Conservation (phyloP, 805 yeast genomes). For the Suhomyces pyralidae region DNA sequence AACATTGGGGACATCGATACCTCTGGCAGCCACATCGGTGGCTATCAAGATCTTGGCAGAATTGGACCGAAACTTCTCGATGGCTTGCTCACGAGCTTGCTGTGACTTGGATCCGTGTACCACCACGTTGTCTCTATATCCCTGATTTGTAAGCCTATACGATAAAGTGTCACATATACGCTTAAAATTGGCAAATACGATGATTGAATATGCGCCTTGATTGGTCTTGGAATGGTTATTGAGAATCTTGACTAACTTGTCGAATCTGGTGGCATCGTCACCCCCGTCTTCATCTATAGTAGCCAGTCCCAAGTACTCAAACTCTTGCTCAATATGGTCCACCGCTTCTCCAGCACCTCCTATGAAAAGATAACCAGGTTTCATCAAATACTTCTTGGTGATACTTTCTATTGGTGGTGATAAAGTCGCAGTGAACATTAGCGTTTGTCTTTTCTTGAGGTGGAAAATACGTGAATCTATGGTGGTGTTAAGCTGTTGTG, state of each 20-base stretch:
- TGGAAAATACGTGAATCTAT: conserved; percentile 39
- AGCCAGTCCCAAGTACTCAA: conserved; percentile 33
- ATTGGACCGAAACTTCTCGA: conserved; percentile 55
- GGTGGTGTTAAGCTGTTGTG: conserved; percentile 18
- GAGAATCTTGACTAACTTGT: conserved; percentile 39
- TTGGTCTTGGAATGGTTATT: conserved; percentile 40
- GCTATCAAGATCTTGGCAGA: conserved; percentile 69
- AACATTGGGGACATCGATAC: conserved; percentile 87
- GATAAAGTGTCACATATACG: conserved; percentile 67
- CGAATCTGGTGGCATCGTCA: conserved; percentile 36
- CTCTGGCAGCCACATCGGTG: conserved; percentile 95
- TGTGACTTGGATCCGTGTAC: conserved; percentile 89
- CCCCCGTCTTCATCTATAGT: conserved; percentile 28
- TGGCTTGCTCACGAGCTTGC: conserved; percentile 77
- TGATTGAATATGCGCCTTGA: conserved; percentile 39
- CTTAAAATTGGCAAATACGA: conserved; percentile 79
- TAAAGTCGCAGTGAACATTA: conserved; percentile 96
- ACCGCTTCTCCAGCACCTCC: conserved; percentile 67
- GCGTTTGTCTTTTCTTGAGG: conserved; percentile 50
- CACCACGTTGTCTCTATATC: conserved; percentile 48
- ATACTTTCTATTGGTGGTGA: conserved; percentile 68
- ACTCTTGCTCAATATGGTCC: conserved; percentile 67
- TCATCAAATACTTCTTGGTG: conserved; percentile 55
- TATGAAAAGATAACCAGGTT: conserved; percentile 63
- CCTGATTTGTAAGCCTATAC: conserved; percentile 40